Evolutionary conservation across 495 filamentous ascomycete species (phyloP).

Genomic region (Xylaria bambusicola): DNA sequence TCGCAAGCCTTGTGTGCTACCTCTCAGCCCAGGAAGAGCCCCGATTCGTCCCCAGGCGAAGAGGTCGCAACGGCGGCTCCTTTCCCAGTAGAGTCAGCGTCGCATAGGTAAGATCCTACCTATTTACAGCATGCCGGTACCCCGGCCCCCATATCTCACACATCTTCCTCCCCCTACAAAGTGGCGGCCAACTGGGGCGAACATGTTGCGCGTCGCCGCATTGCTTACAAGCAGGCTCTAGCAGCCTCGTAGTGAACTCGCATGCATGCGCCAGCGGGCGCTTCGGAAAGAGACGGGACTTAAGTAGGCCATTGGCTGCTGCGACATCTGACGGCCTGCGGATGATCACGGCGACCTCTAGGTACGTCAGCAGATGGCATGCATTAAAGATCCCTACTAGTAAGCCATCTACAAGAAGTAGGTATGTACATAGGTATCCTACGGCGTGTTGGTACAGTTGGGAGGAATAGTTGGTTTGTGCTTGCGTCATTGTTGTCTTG

Average conservation of each 20-base stretch:
- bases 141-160: too few relatives aligned
- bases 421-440: neutral
- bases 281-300: neutral
- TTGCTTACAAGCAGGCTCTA: neutral
- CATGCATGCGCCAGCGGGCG: neutral
- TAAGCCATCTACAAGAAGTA: too few relatives aligned
- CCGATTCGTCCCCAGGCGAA: neutral
- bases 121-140: neutral
- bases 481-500: neutral
- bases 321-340: neutral
- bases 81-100: neutral
- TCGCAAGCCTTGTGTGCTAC: conserved; percentile 3
- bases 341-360: neutral
- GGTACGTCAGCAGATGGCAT: neutral
- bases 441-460: neutral
- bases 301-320: neutral
- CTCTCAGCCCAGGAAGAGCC: neutral
- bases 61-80: neutral
- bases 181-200: too few relatives aligned
- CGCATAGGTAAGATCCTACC: neutral
- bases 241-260: neutral
- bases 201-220: too few relatives aligned
- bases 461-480: neutral
- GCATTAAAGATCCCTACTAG: too few relatives aligned
- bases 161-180: too few relatives aligned